A percentile compares a stretch with the other conserved stretches of the same genome.
These are phyloP conservation scores for Tetratostichococcus sp. DNA, from an alignment of 139 green algal genomes.

Conservation along the genomic window DNA sequence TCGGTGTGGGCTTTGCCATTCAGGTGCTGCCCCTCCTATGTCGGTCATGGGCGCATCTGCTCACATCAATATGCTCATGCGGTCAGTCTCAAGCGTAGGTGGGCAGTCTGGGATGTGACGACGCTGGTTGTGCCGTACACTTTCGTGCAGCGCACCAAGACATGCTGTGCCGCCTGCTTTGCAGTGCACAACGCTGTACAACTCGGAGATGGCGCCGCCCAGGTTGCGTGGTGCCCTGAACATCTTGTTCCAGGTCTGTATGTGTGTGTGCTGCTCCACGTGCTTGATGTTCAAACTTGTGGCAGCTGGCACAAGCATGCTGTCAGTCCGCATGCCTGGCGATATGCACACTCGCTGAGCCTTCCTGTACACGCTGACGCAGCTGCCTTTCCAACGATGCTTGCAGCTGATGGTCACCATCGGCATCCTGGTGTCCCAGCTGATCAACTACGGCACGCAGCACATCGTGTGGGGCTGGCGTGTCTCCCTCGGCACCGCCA, in stretches of 20 bases:
- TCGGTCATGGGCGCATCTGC: no score
- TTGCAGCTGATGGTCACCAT: not conserved
- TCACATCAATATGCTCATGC: not conserved
- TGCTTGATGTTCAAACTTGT: no score
- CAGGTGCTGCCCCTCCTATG: not conserved
- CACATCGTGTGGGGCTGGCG: conserved; percentile 20
- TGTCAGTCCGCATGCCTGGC: no score
- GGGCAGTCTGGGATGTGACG: no score
- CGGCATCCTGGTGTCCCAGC: conserved; percentile 19
- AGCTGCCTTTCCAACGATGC: no score
- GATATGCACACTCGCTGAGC: no score
- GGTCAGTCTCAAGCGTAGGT: no score
- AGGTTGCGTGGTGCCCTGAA: conserved; percentile 37
- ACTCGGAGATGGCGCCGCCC: conserved; percentile 42
- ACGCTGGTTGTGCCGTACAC: no score
- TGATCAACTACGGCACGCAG: conserved; percentile 28
- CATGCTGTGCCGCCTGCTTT: conserved; percentile 23
- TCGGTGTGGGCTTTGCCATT: conserved; percentile 70
- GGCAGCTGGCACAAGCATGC: no score
- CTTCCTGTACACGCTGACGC: no score
- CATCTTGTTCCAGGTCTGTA: conserved; percentile 59
- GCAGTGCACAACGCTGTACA: conserved; percentile 30
- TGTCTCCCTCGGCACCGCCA: conserved; percentile 20
- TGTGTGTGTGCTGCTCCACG: no score
- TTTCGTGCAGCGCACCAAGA: no score